A percentile compares a stretch with the other conserved stretches of the same genome.
Evolutionary conservation across 768 basidiomycete genomes (phyloP).

Genomic region (Lanmaoa rubissima): DNA sequence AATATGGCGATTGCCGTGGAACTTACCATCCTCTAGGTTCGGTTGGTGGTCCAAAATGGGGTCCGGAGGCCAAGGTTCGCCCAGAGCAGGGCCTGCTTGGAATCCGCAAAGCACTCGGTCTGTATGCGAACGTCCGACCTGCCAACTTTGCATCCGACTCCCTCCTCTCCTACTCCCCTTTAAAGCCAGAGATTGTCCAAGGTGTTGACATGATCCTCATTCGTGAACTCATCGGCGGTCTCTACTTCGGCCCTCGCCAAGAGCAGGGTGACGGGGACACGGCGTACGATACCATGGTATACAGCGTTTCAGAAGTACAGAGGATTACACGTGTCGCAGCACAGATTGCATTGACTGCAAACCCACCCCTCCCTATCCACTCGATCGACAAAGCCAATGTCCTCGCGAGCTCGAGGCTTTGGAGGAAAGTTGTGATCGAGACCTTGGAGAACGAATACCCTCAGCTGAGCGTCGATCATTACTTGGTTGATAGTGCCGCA

Average conservation of each 20-base stretch:
- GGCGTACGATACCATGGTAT: slow-evolving; percentile 93
- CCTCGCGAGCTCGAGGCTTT: slow-evolving; percentile 88
- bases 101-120: slow-evolving; percentile 88
- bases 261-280: slow-evolving; percentile 72
- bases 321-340: slow-evolving; percentile 96
- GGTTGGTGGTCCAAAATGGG: slow-evolving; percentile 99
- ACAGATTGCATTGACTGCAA: slow-evolving; percentile 77
- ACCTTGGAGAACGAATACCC: slow-evolving; percentile 85
- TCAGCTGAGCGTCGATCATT: slow-evolving; percentile 82
- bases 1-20: not conserved
- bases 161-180: slow-evolving; percentile 82
- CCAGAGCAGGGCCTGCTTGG: slow-evolving; percentile 89
- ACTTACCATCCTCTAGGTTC: slow-evolving; percentile 58
- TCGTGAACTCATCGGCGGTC: slow-evolving; percentile 93
- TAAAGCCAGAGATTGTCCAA: slow-evolving; percentile 77
- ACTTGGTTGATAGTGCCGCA: slow-evolving; percentile 92
- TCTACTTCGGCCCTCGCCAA: slow-evolving; percentile 92
- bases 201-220: slow-evolving; percentile 92
- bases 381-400: slow-evolving; percentile 99
- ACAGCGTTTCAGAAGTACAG: slow-evolving; percentile 88
- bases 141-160: slow-evolving; percentile 93
- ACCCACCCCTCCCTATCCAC: slow-evolving; percentile 86
- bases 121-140: slow-evolving; percentile 98
- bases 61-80: slow-evolving; percentile 80
- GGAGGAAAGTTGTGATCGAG: slow-evolving; percentile 91